phyloP scores from a whole-genome alignment of 2,329 filamentous ascomycete species.

The Fusarium metavorans region DNA sequence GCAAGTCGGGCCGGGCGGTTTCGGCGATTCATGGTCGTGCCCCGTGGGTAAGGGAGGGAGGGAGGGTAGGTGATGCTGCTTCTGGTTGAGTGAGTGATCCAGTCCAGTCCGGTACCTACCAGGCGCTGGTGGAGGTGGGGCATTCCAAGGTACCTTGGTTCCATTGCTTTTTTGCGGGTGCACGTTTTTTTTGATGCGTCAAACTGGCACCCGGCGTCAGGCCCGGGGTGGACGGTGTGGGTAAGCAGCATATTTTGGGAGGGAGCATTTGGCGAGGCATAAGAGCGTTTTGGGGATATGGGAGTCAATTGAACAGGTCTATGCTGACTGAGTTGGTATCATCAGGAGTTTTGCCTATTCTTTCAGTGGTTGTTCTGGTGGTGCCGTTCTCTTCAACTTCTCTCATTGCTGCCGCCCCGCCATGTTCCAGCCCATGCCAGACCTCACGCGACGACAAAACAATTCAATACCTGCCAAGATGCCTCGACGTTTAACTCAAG shows the following conservation, averaged over 20 bases:
- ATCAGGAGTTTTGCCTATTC: background rate
- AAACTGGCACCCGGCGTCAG: slow-evolving; percentile 39
- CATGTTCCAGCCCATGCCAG: slow-evolving; percentile 13
- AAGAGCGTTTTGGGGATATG: background rate
- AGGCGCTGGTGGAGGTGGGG: slow-evolving; percentile 28
- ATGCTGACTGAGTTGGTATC: background rate
- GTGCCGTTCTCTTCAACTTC: background rate
- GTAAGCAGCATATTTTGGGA: slow-evolving; percentile 8
- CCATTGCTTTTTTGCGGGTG: slow-evolving; percentile 25
- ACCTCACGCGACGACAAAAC: slow-evolving; percentile 28
- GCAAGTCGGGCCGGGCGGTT: slow-evolving; percentile 41
- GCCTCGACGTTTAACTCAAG: slow-evolving; percentile 9
- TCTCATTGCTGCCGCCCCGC: background rate
- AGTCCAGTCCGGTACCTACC: background rate
- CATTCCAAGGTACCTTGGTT: slow-evolving; percentile 24
- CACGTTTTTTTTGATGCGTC: slow-evolving; percentile 17
- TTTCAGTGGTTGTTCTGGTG: background rate
- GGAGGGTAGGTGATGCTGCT: slow-evolving; percentile 17
- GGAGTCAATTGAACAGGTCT: background rate
- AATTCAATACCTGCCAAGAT: slow-evolving; percentile 36
- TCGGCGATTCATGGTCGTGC: slow-evolving; percentile 43
- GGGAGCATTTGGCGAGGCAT: slow-evolving; percentile 11
- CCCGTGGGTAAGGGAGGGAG: background rate
- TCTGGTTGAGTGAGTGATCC: slow-evolving; percentile 18
- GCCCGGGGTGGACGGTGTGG: slow-evolving; percentile 14